Evolutionary conservation across 371 early-diverging fungal genomes (phyloP).

Genomic region (Batrachochytrium dendrobatidis): DNA sequence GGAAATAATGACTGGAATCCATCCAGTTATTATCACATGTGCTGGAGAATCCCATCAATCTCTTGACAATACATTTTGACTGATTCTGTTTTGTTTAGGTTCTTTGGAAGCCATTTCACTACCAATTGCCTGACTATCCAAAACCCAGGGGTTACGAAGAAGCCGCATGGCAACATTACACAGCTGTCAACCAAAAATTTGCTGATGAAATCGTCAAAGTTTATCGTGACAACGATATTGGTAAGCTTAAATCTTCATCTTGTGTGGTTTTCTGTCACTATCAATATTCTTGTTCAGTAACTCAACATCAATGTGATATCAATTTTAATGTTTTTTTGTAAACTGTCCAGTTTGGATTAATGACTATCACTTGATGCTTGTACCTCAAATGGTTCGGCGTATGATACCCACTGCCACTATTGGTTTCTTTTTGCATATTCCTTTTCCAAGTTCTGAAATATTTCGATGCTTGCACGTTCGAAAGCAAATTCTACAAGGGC

Average conservation of each 20-base stretch:
- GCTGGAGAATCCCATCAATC: too few relatives aligned
- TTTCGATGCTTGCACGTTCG: constrained; percentile 46
- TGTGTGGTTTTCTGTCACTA: neutral
- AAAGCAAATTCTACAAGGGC: constrained; percentile 44
- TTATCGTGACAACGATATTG: constrained; percentile 45
- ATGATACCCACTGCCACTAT: constrained; percentile 45
- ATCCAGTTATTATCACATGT: too few relatives aligned
- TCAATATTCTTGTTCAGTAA: too few relatives aligned
- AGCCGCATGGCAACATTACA: constrained; percentile 51
- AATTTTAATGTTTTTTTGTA: too few relatives aligned
- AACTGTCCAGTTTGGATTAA: constrained; percentile 96
- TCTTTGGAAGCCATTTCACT: constrained; percentile 65
- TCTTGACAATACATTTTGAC: too few relatives aligned
- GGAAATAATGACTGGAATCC: too few relatives aligned
- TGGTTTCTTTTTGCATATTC: constrained; percentile 65
- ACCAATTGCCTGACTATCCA: constrained; percentile 49
- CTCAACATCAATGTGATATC: neutral
- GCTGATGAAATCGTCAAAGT: constrained; percentile 38
- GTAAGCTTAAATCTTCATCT: constrained; percentile 18
- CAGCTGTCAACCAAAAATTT: constrained; percentile 49
- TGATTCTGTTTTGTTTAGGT: constrained; percentile 33
- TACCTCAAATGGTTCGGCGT: constrained; percentile 70
- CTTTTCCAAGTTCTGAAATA: constrained; percentile 52
- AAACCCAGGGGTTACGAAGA: constrained; percentile 31
- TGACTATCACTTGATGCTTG: constrained; percentile 95